Conservation (phyloP, 441 rosid genomes). For the Pelargonium fulgidum region DNA sequence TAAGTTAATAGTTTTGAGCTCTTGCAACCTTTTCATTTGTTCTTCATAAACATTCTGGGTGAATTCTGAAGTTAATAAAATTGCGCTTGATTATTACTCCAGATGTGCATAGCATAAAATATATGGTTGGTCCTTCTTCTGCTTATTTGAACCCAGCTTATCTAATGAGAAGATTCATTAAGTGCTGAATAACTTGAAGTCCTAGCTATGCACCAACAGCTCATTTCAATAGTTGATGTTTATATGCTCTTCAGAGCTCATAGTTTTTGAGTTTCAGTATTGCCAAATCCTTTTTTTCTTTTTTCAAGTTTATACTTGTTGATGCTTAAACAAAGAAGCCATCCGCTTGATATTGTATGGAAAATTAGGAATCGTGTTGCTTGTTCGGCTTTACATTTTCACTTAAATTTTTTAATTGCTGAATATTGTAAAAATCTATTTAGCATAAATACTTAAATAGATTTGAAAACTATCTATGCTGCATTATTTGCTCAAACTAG, state of each 20-base stretch:
- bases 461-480: background rate
- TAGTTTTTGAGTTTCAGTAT: background rate
- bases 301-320: too few species aligned
- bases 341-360: background rate
- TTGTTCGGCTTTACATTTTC: background rate
- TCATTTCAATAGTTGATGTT: background rate
- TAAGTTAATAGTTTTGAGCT: too few species aligned
- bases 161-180: background rate
- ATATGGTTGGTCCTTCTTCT: background rate
- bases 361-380: background rate
- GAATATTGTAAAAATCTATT: too few species aligned
- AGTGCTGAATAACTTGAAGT: background rate
- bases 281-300: background rate
- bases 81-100: background rate
- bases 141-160: background rate
- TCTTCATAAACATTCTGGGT: background rate
- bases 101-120: background rate
- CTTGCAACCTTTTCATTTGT: too few species aligned
- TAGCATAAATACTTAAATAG: too few species aligned
- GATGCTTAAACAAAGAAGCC: background rate
- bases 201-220: background rate
- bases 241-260: background rate
- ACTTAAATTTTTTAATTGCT: too few species aligned
- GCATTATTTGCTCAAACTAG: background rate
- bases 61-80: too few species aligned